These are phyloP conservation scores for Metschnikowia bowlesiae DNA, from an alignment of 805 yeast genomes.

Conservation along the genomic window DNA sequence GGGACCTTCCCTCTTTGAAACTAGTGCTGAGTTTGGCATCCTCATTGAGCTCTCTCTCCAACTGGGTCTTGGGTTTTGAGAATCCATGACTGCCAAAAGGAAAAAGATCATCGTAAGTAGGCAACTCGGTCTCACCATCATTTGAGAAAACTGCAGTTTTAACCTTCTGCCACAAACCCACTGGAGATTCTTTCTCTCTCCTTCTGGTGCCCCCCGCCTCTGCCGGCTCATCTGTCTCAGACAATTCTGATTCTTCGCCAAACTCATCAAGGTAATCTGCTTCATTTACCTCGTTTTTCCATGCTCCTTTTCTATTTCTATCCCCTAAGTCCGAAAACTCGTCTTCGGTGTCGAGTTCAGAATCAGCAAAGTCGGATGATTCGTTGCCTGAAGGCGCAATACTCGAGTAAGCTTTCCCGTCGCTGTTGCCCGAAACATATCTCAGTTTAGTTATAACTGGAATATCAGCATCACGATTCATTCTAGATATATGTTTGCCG, in stretches of 20 bases:
- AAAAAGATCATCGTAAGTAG: conserved; percentile 71
- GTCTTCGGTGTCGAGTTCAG: conserved; percentile 33
- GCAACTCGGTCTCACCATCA: conserved; percentile 41
- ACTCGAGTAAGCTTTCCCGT: not conserved
- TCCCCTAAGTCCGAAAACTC: conserved; percentile 21
- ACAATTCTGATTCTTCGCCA: conserved; percentile 7
- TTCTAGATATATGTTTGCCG: conserved; percentile 38
- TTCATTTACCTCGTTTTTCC: conserved; percentile 32
- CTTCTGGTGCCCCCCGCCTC: not conserved
- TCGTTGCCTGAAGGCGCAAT: conserved; percentile 9
- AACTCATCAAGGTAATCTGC: conserved; percentile 22
- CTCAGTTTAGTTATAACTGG: not conserved
- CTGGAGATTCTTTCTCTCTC: not conserved
- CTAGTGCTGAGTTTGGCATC: not conserved
- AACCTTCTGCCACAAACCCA: conserved; percentile 41
- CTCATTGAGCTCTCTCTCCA: conserved; percentile 31
- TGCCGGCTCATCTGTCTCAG: conserved; percentile 6
- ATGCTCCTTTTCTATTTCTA: not conserved
- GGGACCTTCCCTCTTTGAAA: conserved; percentile 4
- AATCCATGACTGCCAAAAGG: conserved; percentile 42
- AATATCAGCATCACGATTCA: conserved; percentile 25
- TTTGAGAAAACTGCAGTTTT: conserved; percentile 37
- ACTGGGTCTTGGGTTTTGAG: conserved; percentile 30
- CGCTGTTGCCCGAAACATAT: not conserved
- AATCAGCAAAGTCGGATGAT: conserved; percentile 28